A percentile compares a stretch with the other conserved stretches of the same genome.
Conservation (phyloP, 768 basidiomycete species). For the Tulasnella sp. region DNA sequence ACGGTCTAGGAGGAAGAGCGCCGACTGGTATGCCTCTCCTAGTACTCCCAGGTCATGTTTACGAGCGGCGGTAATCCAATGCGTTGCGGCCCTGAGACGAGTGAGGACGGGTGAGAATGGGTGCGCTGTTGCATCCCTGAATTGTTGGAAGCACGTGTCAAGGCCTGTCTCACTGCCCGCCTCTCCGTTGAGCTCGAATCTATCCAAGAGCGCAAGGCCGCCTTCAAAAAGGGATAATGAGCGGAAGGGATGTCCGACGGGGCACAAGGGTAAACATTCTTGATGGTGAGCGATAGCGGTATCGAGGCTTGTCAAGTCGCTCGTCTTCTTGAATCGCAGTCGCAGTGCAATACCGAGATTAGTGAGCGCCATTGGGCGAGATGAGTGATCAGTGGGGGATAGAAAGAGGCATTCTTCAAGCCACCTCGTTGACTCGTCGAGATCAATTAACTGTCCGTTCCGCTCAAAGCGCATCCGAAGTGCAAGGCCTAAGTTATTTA, state of each 20-base stretch:
- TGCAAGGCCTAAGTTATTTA: neutral
- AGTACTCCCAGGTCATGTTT: neutral
- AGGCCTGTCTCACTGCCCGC: neutral
- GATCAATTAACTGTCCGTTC: neutral
- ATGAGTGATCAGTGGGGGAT: neutral
- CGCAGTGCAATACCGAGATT: neutral
- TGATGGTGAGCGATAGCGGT: neutral
- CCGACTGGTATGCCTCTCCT: neutral
- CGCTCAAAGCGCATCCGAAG: neutral
- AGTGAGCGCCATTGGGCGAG: neutral
- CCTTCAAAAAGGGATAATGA: neutral
- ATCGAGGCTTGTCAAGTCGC: neutral
- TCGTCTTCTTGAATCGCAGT: neutral
- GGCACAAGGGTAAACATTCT: neutral
- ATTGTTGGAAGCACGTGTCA: neutral
- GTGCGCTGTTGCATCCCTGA: neutral
- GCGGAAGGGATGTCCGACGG: neutral
- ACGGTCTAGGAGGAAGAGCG: neutral
- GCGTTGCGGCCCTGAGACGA: neutral
- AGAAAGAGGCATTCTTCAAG: neutral
- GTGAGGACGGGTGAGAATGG: neutral
- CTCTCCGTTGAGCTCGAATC: neutral
- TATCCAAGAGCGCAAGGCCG: neutral
- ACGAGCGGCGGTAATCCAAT: neutral
- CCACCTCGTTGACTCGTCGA: neutral